Conservation (phyloP, 2,329 filamentous ascomycete genomes). For the Phyllosticta citriasiana region DNA sequence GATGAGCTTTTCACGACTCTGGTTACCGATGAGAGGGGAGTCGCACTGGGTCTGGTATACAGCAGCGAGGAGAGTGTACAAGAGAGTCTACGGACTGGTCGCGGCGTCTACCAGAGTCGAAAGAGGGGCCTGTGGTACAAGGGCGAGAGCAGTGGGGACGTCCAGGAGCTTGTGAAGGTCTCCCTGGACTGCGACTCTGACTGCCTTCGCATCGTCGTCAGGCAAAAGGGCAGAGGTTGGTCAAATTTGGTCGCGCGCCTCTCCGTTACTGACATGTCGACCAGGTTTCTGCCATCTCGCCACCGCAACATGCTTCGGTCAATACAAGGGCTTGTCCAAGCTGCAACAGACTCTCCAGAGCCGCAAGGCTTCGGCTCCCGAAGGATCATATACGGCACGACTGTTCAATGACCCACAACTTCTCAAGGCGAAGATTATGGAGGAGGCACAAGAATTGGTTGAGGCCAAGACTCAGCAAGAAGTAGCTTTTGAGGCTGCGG, state of each 20-base stretch:
- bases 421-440: conserved; percentile 91
- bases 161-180: conserved; percentile 77
- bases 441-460: conserved; percentile 92
- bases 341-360: conserved; percentile 79
- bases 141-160: conserved; percentile 86
- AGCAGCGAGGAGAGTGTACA: conserved; percentile 84
- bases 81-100: conserved; percentile 71
- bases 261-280: not conserved
- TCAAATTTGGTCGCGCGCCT: not conserved
- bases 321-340: conserved; percentile 68
- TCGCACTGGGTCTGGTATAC: conserved; percentile 83
- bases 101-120: conserved; percentile 88
- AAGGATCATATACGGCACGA: conserved; percentile 85
- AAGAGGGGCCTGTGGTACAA: conserved; percentile 97
- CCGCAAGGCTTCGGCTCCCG: conserved; percentile 72
- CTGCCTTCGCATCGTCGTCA: conserved; percentile 80
- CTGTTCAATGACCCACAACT: conserved; percentile 89
- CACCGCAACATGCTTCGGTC: conserved; percentile 85
- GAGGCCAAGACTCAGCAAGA: conserved; percentile 73
- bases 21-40: conserved; percentile 78
- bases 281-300: conserved; percentile 83
- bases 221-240: conserved; percentile 67
- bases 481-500: conserved; percentile 87
- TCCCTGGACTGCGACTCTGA: conserved; percentile 90
- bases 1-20: conserved; percentile 84